phyloP scores from a whole-genome alignment of 495 filamentous ascomycete genomes.

The Chlorociboria aeruginascens region DNA sequence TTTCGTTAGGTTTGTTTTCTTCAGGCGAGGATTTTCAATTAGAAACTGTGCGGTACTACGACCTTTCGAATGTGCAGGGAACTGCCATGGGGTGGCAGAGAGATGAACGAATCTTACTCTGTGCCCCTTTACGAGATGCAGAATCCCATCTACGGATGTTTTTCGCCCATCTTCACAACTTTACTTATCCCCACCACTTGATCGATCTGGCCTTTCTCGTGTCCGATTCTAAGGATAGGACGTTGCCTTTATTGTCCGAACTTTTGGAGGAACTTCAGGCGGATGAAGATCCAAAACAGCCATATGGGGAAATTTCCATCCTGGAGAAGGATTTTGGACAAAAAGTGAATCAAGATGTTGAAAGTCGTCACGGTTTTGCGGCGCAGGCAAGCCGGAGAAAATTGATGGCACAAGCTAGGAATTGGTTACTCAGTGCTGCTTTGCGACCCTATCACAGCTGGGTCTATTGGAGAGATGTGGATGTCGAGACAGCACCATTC shows the following conservation, averaged over 20 bases:
- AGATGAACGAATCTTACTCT: constrained; percentile 90
- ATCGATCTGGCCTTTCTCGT: constrained; percentile 96
- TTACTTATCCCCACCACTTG: constrained; percentile 94
- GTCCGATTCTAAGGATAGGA: constrained; percentile 92
- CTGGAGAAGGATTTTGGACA: constrained; percentile 99
- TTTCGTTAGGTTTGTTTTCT: constrained; percentile 64
- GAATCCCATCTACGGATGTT: constrained; percentile 94
- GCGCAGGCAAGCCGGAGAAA: constrained; percentile 91
- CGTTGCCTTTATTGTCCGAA: constrained; percentile 59
- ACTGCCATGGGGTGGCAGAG: constrained; percentile 86
- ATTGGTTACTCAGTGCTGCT: constrained; percentile 93
- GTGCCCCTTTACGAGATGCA: constrained; percentile 89
- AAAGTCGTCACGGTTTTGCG: constrained; percentile 94
- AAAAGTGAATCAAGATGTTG: constrained; percentile 94
- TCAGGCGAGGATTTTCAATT: constrained; percentile 61
- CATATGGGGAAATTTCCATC: constrained; percentile 94
- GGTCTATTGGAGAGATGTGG: constrained; percentile 99
- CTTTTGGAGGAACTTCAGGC: constrained; percentile 73
- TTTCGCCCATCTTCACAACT: constrained; percentile 88
- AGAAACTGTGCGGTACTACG: constrained; percentile 93
- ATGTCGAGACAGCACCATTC: constrained; percentile 91
- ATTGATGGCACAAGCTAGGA: constrained; percentile 94
- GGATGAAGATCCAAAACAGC: constrained; percentile 58
- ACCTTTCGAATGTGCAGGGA: constrained; percentile 81
- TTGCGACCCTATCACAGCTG: constrained; percentile 92